phyloP scores from a whole-genome alignment of 176 grass and related monocot genomes.

The Carex parvula region DNA sequence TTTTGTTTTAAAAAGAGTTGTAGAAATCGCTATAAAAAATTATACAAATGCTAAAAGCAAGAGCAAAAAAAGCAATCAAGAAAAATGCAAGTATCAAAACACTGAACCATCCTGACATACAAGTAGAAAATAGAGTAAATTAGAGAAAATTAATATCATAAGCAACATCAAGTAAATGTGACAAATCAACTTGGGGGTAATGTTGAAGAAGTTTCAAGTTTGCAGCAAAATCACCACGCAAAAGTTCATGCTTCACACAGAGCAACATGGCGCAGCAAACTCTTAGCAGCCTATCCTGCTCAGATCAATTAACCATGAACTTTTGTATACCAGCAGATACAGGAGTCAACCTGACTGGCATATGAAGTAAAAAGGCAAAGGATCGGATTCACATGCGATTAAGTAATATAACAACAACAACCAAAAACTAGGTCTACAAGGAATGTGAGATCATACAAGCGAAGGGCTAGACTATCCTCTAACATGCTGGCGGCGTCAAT shows the following conservation, averaged over 20 bases:
- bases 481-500: neutral
- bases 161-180: constrained; percentile 68
- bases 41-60: neutral
- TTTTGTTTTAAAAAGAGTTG: neutral
- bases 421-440: neutral
- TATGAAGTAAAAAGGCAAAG: neutral
- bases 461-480: neutral
- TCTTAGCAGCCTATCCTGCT: constrained; percentile 79
- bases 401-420: neutral
- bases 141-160: constrained; percentile 2
- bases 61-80: neutral
- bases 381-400: neutral
- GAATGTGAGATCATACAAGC: neutral
- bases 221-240: constrained; percentile 73
- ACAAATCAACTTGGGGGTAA: constrained; percentile 70
- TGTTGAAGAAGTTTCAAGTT: constrained; percentile 88
- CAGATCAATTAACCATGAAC: neutral
- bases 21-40: neutral
- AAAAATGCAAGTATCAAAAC: neutral
- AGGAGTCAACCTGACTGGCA: neutral
- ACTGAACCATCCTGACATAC: neutral
- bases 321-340: neutral
- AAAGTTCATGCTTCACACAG: constrained; percentile 52
- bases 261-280: constrained; percentile 94
- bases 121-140: neutral